Evolutionary conservation across 768 basidiomycete genomes (phyloP).

Genomic region (Sutorius australiensis): DNA sequence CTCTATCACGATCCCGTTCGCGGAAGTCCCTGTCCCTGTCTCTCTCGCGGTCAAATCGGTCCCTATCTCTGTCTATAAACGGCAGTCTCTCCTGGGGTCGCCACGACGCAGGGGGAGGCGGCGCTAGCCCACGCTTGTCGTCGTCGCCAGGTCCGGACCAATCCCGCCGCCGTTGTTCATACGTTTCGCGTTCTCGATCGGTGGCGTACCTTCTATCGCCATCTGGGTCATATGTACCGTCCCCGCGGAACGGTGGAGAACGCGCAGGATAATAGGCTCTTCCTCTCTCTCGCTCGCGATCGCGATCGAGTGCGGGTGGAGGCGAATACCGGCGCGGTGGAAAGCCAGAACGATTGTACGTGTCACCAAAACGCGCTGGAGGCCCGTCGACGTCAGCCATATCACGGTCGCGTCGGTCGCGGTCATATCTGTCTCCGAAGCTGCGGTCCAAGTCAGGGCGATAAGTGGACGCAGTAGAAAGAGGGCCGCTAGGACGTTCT

Average conservation of each 20-base stretch:
- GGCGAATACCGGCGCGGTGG: slow-evolving; percentile 17
- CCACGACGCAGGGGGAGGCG: slow-evolving; percentile 16
- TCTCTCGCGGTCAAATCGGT: slow-evolving; percentile 38
- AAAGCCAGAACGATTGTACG: slow-evolving; percentile 18
- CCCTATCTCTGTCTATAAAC: slow-evolving; percentile 32
- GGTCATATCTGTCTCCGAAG: slow-evolving; percentile 30
- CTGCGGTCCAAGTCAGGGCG: slow-evolving; percentile 38
- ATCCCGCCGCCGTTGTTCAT: slow-evolving; percentile 27
- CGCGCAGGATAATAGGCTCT: slow-evolving; percentile 31
- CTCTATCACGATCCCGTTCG: slow-evolving; percentile 39
- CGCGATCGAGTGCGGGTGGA: slow-evolving; percentile 36
- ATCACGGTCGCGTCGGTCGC: slow-evolving; percentile 38
- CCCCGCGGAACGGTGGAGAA: slow-evolving; percentile 26
- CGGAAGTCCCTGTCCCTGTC: slow-evolving; percentile 25
- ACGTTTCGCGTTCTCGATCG: slow-evolving; percentile 32
- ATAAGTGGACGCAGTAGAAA: slow-evolving; percentile 25
- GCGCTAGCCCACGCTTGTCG: slow-evolving; percentile 33
- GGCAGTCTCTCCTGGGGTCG: slow-evolving; percentile 35
- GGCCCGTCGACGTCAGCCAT: slow-evolving; percentile 34
- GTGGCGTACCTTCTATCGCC: slow-evolving; percentile 32
- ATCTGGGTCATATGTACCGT: slow-evolving; percentile 32
- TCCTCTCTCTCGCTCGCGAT: slow-evolving; percentile 24
- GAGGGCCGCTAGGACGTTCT: slow-evolving; percentile 28
- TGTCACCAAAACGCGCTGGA: slow-evolving; percentile 34
- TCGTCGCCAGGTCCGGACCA: slow-evolving; percentile 37